Percentiles rank a stretch among this genome's conserved stretches.
phyloP scores from a whole-genome alignment of 345 rosid genomes.

The Corchorus capsularis region DNA sequence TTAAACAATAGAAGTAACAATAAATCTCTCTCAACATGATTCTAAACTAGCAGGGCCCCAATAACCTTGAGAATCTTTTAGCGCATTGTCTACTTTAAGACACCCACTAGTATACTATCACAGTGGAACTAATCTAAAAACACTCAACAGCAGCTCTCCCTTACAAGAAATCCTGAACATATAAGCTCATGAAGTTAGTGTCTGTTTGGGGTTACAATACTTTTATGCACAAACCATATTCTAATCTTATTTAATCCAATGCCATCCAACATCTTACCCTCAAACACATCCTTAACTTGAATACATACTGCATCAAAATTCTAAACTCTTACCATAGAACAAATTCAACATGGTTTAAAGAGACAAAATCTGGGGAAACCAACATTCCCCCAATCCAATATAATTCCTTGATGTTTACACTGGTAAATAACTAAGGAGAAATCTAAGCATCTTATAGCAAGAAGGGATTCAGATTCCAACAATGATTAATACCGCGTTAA shows the following conservation, averaged over 20 bases:
- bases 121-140: neutral
- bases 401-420: neutral
- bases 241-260: no score
- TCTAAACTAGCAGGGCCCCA: neutral
- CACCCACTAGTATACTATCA: neutral
- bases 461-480: neutral
- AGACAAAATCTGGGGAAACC: neutral
- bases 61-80: neutral
- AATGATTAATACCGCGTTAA: neutral
- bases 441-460: neutral
- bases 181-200: neutral
- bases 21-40: neutral
- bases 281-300: no score
- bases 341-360: neutral
- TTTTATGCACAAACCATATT: no score
- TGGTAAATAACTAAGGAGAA: neutral
- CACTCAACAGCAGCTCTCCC: neutral
- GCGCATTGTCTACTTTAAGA: neutral
- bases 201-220: no score
- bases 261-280: no score
- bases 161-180: neutral
- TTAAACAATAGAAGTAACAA: neutral
- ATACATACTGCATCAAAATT: neutral
- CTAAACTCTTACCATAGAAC: neutral
- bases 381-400: neutral